Base-by-base conservation (phyloP, 2,329 filamentous ascomycete species). In the Dactylonectria estremocensis region DNA sequence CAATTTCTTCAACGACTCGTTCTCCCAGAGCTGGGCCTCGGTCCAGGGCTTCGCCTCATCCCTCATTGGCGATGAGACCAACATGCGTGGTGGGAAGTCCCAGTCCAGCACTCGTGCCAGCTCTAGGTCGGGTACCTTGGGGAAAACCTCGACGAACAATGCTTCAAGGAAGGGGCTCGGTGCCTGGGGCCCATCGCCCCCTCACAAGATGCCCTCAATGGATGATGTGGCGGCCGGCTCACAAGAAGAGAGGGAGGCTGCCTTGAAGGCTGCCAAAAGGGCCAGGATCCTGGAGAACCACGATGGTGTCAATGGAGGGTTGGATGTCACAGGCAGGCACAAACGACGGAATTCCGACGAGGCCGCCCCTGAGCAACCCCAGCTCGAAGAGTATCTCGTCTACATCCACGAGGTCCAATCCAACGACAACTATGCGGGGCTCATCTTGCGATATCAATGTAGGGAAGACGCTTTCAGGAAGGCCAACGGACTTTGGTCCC, bases 401-500 rank as follows among this genome's bases (percentile, higher is more conserved):
- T 99, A 98, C 80, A 86, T 98, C 58, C 96, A 99, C 81, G 91
- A 92, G 75, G 94, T 98, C 18, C 88, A 91, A 74, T 89, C 91
- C 14, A 89, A 89, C 50, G 96, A 99, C 81, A 98, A 95, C 2
- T 91, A 98, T 73, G 95, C 95, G 1, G 95, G 96, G 3, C 91
- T 99, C 57, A 92, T 96, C 59, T 91, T 99, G 71, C 93, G 92
- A 74, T 99, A 97, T 81, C 92, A 93, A 74, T 98, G 95, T 79
- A 90, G 93, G 69, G 91, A 95, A 63, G 92, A 95, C 54, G 88
- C 92, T 2, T 91, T 99, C 72, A 89, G 94, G 66, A 96, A 93
- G 78, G 91, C 94, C 45, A 99, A 99, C 79, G 90, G 96, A 11
- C 90, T 99, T 76, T 99, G 96, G 96, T 94, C 95, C 7, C 94